phyloP scores from a whole-genome alignment of 148 eudicot genomes.

The Rhododendron simsii region DNA sequence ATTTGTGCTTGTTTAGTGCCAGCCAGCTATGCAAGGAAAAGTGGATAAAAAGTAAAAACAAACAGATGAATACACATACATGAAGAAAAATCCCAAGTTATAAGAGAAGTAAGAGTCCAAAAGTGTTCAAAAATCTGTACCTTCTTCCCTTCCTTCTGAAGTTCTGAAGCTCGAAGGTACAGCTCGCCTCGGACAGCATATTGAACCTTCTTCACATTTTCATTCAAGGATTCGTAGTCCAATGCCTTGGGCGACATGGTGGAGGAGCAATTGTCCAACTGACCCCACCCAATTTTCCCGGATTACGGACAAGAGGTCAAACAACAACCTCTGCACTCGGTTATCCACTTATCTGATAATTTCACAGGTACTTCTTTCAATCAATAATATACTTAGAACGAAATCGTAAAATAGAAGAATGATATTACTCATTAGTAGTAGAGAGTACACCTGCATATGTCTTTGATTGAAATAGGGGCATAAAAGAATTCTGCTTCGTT shows the following conservation, averaged over 20 bases:
- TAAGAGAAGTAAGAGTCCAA: background rate
- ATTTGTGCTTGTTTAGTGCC: background rate
- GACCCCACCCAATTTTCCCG: background rate
- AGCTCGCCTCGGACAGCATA: constrained; percentile 99
- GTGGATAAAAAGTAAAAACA: background rate
- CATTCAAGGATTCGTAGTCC: constrained; percentile 80
- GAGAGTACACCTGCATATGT: background rate
- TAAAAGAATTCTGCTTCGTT: background rate
- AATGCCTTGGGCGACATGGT: constrained; percentile 70
- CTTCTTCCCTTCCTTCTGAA: constrained; percentile 98
- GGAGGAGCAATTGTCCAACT: background rate
- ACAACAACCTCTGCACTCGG: constrained; percentile 11
- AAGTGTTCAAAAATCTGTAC: constrained; percentile 21
- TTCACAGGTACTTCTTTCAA: background rate
- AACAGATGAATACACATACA: background rate
- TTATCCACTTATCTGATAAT: constrained; percentile 22
- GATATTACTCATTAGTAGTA: background rate
- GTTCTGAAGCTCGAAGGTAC: constrained; percentile 98
- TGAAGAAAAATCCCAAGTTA: background rate
- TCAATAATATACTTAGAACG: background rate
- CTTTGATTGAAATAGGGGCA: background rate
- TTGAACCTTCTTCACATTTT: constrained; percentile 94
- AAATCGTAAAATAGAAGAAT: background rate
- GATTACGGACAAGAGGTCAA: background rate
- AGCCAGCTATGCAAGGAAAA: background rate